Conservation (phyloP, 495 filamentous ascomycete genomes). For the Oleoguttula mirabilis region DNA sequence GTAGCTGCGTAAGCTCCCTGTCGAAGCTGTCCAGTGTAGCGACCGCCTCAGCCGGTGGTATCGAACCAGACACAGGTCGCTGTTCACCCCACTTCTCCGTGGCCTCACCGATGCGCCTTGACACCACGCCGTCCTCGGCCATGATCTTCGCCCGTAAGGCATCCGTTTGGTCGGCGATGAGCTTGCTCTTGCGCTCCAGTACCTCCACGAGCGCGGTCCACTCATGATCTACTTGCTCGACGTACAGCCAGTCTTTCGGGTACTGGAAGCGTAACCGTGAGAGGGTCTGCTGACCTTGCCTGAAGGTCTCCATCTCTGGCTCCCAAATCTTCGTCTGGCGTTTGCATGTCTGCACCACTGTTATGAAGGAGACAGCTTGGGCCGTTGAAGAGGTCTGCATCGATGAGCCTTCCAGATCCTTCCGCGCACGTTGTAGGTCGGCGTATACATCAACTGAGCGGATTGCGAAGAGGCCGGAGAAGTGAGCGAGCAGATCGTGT, state of each 20-base stretch:
- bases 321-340: conserved; percentile 86
- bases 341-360: conserved; percentile 89
- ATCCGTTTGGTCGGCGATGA: conserved; percentile 91
- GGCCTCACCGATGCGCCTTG: conserved; percentile 72
- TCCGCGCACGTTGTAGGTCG: conserved; percentile 75
- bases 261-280: conserved; percentile 85
- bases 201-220: conserved; percentile 87
- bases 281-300: conserved; percentile 84
- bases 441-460: conserved; percentile 80
- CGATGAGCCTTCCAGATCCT: conserved; percentile 79
- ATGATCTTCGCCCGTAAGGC: conserved; percentile 89
- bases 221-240: conserved; percentile 86
- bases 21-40: conserved; percentile 70
- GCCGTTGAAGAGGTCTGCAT: conserved; percentile 87
- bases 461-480: conserved; percentile 76
- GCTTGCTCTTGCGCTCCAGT: conserved; percentile 76
- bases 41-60: conserved; percentile 76
- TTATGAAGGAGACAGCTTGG: conserved; percentile 96
- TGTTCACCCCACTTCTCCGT: conserved; percentile 82
- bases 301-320: conserved; percentile 87
- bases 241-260: conserved; percentile 80
- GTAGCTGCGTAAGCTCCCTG: conserved; percentile 62
- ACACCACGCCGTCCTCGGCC: conserved; percentile 84
- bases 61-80: conserved; percentile 89
- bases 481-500: conserved; percentile 86